Evolutionary conservation across 2,329 filamentous ascomycete species (phyloP), one percentile per base, ranked within the genome.

Genomic region (Fusarium nelsonii): DNA sequence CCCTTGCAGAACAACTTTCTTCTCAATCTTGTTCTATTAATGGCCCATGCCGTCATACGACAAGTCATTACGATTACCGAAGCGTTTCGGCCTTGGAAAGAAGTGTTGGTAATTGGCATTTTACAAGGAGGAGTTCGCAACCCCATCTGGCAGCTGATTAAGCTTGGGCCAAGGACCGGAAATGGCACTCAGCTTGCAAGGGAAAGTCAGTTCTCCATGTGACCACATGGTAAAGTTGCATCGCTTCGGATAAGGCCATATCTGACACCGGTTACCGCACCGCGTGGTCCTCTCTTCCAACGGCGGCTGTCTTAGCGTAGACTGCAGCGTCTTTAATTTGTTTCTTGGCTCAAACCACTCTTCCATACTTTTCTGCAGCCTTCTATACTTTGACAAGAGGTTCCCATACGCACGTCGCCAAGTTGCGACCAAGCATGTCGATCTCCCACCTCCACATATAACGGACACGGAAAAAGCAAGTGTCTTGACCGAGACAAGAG

Each of bases 401-500:
- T 39, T 18, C 14, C 16, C 16, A 50, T 50, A 28, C 20, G 23
- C n/a, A 16, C 9, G 14, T 48, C 44, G 23, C 11, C 12, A 26
- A 16, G 34, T 39, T 15, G 33, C 34, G 23, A 39, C 12, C 26
- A 18, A 50, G 34, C 20, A 50, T 16, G 16, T 23, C 23, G 23
- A 58, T 58, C 28, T 37, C 16, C 23, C 16, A 45, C 6, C 39
- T 33, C 33, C 32, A 26, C 20, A 12, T 11, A 32, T 36, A 34
- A 32, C 16, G 23, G 18, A 44, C 30, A 36, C 18, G 32, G 50
- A 36, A 20, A 46, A 36, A 26, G 8, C 12, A 33, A 39, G n/a
- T 30, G 8, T 41, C 16, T 33, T 8, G 15, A 48, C 48, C 40
- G 48, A 62, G 43, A 62, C 48, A 39, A 18, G 14, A 18, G 48